Evolutionary conservation across 768 basidiomycete species (phyloP).

Genomic region (Lentinula guzmanii): DNA sequence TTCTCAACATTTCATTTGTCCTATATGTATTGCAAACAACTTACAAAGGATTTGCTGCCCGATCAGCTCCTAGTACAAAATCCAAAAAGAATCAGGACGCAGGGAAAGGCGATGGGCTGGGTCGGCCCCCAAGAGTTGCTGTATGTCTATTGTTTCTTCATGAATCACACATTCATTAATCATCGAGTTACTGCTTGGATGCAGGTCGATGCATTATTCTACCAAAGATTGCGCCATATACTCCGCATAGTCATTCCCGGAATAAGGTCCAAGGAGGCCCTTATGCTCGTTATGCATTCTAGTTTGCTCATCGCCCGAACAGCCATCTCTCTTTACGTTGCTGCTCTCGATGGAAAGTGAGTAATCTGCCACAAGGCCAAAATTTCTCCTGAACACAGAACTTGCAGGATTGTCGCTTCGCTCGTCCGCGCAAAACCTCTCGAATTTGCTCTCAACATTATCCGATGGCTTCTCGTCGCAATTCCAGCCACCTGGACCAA

Average conservation of each 20-base stretch:
- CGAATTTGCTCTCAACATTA: constrained; percentile 79
- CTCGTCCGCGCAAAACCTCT: constrained; percentile 81
- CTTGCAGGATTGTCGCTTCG: constrained; percentile 82
- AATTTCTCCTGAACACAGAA: neutral
- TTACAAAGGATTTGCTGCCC: constrained; percentile 48
- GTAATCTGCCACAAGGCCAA: constrained; percentile 17
- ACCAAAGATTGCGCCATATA: constrained; percentile 69
- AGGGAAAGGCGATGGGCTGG: constrained; percentile 19
- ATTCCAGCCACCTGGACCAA: constrained; percentile 93
- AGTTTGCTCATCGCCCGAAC: constrained; percentile 86
- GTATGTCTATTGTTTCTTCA: constrained; percentile 32
- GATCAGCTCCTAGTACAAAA: constrained; percentile 22
- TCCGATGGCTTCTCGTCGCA: constrained; percentile 87
- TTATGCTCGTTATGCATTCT: constrained; percentile 84
- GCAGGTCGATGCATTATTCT: constrained; percentile 91
- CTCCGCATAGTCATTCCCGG: constrained; percentile 87
- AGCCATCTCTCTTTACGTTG: constrained; percentile 90
- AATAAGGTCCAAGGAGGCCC: constrained; percentile 79
- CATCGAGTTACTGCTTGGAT: neutral
- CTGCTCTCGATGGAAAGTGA: constrained; percentile 86
- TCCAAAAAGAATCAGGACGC: constrained; percentile 28
- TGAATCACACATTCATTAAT: neutral
- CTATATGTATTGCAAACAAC: constrained; percentile 64
- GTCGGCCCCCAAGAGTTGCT: constrained; percentile 57
- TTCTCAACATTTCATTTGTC: constrained; percentile 64